Percentiles rank a stretch among this genome's conserved stretches.
Conservation (phyloP, 805 yeast species). For the Lipomyces lipofer region DNA sequence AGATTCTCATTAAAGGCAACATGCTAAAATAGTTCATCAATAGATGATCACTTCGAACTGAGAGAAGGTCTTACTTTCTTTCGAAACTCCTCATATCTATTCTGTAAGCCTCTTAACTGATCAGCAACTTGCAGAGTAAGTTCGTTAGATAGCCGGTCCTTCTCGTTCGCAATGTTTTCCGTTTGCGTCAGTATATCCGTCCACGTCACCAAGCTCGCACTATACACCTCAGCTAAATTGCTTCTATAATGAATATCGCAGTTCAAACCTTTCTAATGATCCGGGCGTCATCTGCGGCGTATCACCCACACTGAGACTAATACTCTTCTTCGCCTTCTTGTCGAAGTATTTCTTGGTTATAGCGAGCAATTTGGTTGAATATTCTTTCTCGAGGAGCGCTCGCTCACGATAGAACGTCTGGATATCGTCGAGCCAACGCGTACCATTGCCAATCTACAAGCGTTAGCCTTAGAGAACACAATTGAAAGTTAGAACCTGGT, state of each 20-base stretch:
- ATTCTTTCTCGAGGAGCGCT: slow-evolving; percentile 78
- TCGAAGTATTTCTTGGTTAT: slow-evolving; percentile 70
- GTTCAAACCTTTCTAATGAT: slow-evolving; percentile 59
- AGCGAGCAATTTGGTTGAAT: slow-evolving; percentile 63
- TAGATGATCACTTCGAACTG: too few relatives aligned
- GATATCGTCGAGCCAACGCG: slow-evolving; percentile 73
- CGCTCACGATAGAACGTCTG: slow-evolving; percentile 84
- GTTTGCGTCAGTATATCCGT: slow-evolving; percentile 81
- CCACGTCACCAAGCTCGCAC: slow-evolving; percentile 87
- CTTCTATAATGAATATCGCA: background rate
- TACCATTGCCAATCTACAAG: slow-evolving; percentile 51
- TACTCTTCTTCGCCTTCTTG: slow-evolving; percentile 68
- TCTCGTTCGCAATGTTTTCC: slow-evolving; percentile 73
- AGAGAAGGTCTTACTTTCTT: slow-evolving; percentile 32
- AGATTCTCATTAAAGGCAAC: slow-evolving; percentile 61
- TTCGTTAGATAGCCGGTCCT: slow-evolving; percentile 57
- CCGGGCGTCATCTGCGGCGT: slow-evolving; percentile 92
- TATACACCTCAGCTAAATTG: background rate
- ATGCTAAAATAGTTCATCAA: too few relatives aligned
- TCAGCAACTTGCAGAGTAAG: slow-evolving; percentile 60
- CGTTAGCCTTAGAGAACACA: background rate
- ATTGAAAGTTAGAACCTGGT: background rate
- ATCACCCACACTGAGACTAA: slow-evolving; percentile 82
- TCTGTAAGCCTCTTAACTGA: slow-evolving; percentile 56
- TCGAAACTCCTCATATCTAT: slow-evolving; percentile 55